Conservation (phyloP, 805 yeast genomes). For the Yamadazyma paraphyllophila region DNA sequence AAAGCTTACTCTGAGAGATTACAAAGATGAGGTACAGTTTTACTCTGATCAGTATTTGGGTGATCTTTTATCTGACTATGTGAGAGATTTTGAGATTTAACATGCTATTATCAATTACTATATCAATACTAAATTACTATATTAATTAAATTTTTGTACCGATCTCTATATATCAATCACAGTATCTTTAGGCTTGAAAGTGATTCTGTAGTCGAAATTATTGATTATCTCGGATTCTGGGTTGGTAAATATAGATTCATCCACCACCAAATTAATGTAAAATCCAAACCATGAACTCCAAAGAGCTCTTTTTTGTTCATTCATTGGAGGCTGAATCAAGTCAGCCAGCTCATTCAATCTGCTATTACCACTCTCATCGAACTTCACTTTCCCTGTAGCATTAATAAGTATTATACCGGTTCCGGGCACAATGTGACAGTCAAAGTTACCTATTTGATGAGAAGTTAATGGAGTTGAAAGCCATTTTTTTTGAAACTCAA, state of each 20-base stretch:
- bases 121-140: too few species aligned
- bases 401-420: constrained; percentile 53
- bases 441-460: constrained; percentile 63
- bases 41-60: constrained; percentile 37
- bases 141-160: too few species aligned
- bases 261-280: constrained; percentile 56
- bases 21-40: constrained; percentile 15
- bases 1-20: constrained; percentile 24
- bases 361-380: constrained; percentile 73
- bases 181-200: constrained; percentile 58
- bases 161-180: constrained; percentile 19
- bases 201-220: constrained; percentile 64
- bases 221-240: constrained; percentile 47
- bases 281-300: constrained; percentile 78
- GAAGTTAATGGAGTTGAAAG: constrained; percentile 53
- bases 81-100: constrained; percentile 15
- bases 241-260: constrained; percentile 41
- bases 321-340: constrained; percentile 26
- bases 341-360: constrained; percentile 65
- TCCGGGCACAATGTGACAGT: constrained; percentile 67
- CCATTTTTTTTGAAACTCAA: constrained; percentile 60
- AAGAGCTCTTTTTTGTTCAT: constrained; percentile 39
- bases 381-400: constrained; percentile 60
- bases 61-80: constrained; percentile 29
- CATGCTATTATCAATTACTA: neutral